Base-by-base conservation (phyloP, 441 rosid species). In the Adansonia rubrostipa region DNA sequence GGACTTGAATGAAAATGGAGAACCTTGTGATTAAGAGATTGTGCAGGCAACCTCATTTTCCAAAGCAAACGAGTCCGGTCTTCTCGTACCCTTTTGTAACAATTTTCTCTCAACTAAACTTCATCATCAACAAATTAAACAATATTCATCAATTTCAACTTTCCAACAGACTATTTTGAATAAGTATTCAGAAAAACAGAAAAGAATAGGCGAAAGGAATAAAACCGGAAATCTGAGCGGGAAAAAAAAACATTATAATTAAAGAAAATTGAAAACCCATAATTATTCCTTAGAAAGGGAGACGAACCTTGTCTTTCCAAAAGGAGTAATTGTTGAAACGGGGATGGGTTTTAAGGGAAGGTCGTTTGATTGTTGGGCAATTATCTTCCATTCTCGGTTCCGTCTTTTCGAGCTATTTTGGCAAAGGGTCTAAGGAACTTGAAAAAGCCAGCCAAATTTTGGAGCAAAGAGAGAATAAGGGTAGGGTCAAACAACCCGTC, bases 61-160 rank as follows among this genome's bases (percentile, higher is more conserved):
- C 99, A 96, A 1, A 94, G 84, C 80, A 96, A 81, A 48, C 92
- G 90, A 40, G 77, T 81, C 78, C 99, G 81, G 24, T 90, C 97
- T 51, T 92, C 93, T 51, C 92, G 87, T n/a, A 94, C 87, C 86
- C 99, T 88, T 80, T 77, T 87, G 80, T 80, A 88, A 72, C 97
- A 92, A 67, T 80, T 91, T 73, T 92, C 96, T 82, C 96, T 92
- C 61, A 93, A 82, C 99, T 93, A 76, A 74, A 81, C 5, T 54
- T 33, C 75, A 68, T 14, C 74, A 68, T 24, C 74, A 24, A 13
- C 64, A 15, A 51, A 60, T 45, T 8, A 54, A 44, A 2, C 47
- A 74, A 28, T 15, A 47, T 19, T 19, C 72, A 78, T 74, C 44
- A 44, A 36, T 71, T 71, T 71, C 83, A 81, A 60, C 44, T 28